Percentiles rank a stretch among this genome's conserved stretches.
Evolutionary conservation across 495 filamentous ascomycete species (phyloP).

Genomic region (Aspergillus cristatus): DNA sequence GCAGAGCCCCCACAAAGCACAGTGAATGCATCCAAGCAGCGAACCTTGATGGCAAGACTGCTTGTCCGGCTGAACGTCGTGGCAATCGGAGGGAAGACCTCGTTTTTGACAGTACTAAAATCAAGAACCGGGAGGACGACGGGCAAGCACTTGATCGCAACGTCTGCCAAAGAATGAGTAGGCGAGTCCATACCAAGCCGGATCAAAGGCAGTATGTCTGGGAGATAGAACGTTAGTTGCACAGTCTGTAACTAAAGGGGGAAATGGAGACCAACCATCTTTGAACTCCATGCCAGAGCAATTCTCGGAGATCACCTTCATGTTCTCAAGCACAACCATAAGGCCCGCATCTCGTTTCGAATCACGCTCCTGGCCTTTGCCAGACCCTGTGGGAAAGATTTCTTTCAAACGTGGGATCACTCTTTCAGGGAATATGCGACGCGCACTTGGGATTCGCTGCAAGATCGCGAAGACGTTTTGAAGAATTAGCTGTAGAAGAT

Average conservation of each 20-base stretch:
- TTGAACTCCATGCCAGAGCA: conserved; percentile 90
- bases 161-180: conserved; percentile 82
- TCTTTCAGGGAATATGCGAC: conserved; percentile 68
- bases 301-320: conserved; percentile 62
- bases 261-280: conserved; percentile 50
- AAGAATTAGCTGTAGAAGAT: conserved; percentile 70
- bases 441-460: conserved; percentile 61
- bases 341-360: conserved; percentile 78
- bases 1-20: conserved; percentile 71
- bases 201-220: conserved; percentile 81
- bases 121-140: conserved; percentile 73
- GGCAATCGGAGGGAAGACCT: conserved; percentile 86
- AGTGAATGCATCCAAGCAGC: conserved; percentile 80
- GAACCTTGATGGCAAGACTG: conserved; percentile 87
- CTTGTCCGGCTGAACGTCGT: conserved; percentile 84
- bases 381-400: conserved; percentile 55
- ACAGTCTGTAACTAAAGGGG: conserved; percentile 2
- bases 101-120: conserved; percentile 91
- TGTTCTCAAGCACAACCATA: conserved; percentile 79
- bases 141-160: conserved; percentile 63
- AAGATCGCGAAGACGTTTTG: conserved; percentile 89
- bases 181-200: conserved; percentile 73
- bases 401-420: conserved; percentile 78
- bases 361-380: conserved; percentile 60
- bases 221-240: conserved; percentile 5